Percentiles rank a stretch among this genome's conserved stretches.
These are phyloP conservation scores for Oryza nivara DNA, from an alignment of 176 grass and related monocot species.

Conservation along the genomic window DNA sequence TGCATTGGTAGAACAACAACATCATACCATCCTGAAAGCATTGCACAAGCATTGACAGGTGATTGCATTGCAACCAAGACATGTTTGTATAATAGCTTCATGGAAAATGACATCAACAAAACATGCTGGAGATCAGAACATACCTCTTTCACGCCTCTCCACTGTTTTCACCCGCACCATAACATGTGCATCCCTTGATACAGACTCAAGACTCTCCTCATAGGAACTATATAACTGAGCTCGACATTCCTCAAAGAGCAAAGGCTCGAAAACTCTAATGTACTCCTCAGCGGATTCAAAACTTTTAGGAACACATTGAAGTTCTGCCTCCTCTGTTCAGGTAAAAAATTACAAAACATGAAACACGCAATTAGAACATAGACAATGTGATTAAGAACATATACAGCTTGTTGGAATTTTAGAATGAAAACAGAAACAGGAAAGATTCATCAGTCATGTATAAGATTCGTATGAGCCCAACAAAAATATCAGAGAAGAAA, in stretches of 20 bases:
- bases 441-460: constrained; percentile 9
- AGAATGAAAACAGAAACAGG: constrained; percentile 7
- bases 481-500: constrained; percentile 33
- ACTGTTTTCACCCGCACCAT: constrained; percentile 77
- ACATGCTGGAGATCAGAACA: constrained; percentile 9
- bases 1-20: constrained; percentile 72
- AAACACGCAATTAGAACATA: constrained; percentile 14
- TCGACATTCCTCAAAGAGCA: constrained; percentile 99
- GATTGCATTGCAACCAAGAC: constrained; percentile 18
- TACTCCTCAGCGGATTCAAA: constrained; percentile 97
- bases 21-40: constrained; percentile 94
- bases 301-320: constrained; percentile 89
- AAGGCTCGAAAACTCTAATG: constrained; percentile 93
- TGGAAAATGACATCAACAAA: neutral
- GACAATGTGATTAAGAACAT: neutral
- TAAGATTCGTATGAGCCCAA: constrained; percentile 7
- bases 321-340: constrained; percentile 85
- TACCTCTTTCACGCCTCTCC: constrained; percentile 97
- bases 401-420: neutral
- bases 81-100: constrained; percentile 18
- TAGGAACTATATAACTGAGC: constrained; percentile 95
- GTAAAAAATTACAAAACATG: constrained; percentile 30
- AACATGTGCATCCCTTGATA: constrained; percentile 79
- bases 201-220: constrained; percentile 83
- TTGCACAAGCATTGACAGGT: constrained; percentile 19